These are phyloP conservation scores for Sphagnum fallax DNA, from an alignment of 228 moss, liverwort and hornwort genomes.

Conservation along the genomic window DNA sequence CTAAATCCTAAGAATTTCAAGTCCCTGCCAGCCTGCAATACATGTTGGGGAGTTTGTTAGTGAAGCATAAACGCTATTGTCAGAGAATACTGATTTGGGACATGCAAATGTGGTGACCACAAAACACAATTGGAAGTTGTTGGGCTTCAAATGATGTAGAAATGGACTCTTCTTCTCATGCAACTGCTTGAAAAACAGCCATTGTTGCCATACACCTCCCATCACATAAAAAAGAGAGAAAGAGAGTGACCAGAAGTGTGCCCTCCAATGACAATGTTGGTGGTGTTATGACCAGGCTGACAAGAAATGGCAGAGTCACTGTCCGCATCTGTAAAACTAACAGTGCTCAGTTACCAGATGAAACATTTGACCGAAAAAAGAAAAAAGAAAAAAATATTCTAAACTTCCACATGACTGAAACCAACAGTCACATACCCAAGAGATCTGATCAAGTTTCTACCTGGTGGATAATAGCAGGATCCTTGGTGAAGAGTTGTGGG, in stretches of 20 bases:
- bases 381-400: background rate
- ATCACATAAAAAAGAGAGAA: background rate
- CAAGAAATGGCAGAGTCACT: slow-evolving; percentile 65
- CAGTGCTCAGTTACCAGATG: too few species aligned
- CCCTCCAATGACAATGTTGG: slow-evolving; percentile 78
- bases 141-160: too few species aligned
- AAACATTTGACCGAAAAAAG: background rate
- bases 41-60: background rate
- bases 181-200: too few species aligned
- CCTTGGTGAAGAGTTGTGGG: slow-evolving; percentile 72
- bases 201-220: background rate
- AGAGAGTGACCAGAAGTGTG: slow-evolving; percentile 58
- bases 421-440: background rate
- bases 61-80: background rate
- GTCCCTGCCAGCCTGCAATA: slow-evolving; percentile 71
- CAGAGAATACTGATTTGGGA: background rate
- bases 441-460: background rate
- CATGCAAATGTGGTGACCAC: background rate
- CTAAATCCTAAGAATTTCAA: slow-evolving; percentile 77
- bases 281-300: slow-evolving; percentile 62
- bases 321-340: slow-evolving; percentile 57
- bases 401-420: background rate
- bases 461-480: slow-evolving; percentile 56
- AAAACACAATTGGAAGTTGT: background rate
- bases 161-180: too few species aligned